Base-by-base conservation (phyloP, 2,329 filamentous ascomycete species). In the Pestalotiopsis sp. region DNA sequence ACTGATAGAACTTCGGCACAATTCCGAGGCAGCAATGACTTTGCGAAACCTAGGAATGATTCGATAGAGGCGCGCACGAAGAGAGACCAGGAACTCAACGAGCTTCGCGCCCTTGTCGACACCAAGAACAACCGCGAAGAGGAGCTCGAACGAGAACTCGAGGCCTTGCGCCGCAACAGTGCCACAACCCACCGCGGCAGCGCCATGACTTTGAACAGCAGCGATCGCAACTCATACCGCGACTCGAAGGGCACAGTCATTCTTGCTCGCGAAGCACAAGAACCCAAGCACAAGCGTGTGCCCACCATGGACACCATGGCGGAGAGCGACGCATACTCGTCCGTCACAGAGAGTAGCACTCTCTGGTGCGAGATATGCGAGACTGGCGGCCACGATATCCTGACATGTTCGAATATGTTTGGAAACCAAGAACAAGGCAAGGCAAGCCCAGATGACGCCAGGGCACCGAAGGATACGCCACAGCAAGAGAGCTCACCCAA, bases 341-440 rank as follows among this genome's bases (percentile, higher is more conserved):
- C 88, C 36, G 87, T 89, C 25, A 93, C 92, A 52, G 93, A 94
- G 77, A 90, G 86, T 74, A 92, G 90, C 78, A 89, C 86, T 17
- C 86, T 95, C 71, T 97, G 93, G 92, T 98, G 95, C 81, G 96
- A 98, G 82, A 96, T 98, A 71, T 98, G 95, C 82, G 95, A 98
- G 83, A 93, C 93, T 41, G 87, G 89, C 61, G 95, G 95, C 17
- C 95, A 98, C 77, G 95, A 98, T 76, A 97, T 98, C 70, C 85
- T 98, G 68, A 97, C 93, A 25, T 98, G 95, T 85, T 94, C 93
- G 66, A 95, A 94, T 79, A 96, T 97, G 91, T 95, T 93, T 79
- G 90, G 87, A 2, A 78, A 83, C 7, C 74, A 74, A 49, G 76
- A 74, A 58, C 75, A 75, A 61, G 72, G 69, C 67, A 75, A 74